A percentile compares a stretch with the other conserved stretches of the same genome.
These are phyloP conservation scores for Centrapalus pauciflorus DNA, from an alignment of 129 eudicot species.

Conservation along the genomic window DNA sequence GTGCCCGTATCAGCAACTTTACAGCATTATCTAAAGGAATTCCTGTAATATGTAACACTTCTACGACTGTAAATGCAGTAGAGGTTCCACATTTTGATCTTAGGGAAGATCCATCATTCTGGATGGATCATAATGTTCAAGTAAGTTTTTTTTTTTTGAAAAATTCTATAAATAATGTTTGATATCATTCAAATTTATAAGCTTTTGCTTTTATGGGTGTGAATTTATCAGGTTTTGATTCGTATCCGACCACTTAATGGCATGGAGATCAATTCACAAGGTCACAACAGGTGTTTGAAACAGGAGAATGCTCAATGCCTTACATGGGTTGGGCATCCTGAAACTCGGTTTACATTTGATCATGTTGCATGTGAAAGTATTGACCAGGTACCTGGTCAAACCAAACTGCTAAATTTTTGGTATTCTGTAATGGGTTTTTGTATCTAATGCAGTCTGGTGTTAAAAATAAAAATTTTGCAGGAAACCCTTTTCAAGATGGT, in stretches of 20 bases:
- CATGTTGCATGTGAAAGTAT: conserved; percentile 91
- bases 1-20: conserved; percentile 39
- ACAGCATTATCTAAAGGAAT: conserved; percentile 63
- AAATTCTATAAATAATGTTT: background rate
- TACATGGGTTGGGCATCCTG: conserved; percentile 82
- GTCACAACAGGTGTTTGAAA: conserved; percentile 68
- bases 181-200: background rate
- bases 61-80: conserved; percentile 49
- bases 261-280: conserved; percentile 58
- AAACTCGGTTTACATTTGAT: conserved; percentile 82
- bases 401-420: background rate
- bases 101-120: conserved; percentile 83
- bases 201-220: background rate
- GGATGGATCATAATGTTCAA: conserved; percentile 96
- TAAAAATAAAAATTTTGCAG: conserved; percentile 33
- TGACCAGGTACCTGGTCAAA: conserved; percentile 52
- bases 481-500: conserved; percentile 85
- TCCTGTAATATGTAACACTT: conserved; percentile 37
- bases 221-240: conserved; percentile 58
- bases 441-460: background rate
- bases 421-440: background rate
- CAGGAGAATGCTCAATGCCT: conserved; percentile 81
- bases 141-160: conserved; percentile 31
- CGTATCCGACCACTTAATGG: conserved; percentile 70
- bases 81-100: conserved; percentile 87